Percentiles rank a stretch among this genome's conserved stretches.
Conservation (phyloP, 192 early-diverging fungal genomes). For the Backusella westeae region DNA sequence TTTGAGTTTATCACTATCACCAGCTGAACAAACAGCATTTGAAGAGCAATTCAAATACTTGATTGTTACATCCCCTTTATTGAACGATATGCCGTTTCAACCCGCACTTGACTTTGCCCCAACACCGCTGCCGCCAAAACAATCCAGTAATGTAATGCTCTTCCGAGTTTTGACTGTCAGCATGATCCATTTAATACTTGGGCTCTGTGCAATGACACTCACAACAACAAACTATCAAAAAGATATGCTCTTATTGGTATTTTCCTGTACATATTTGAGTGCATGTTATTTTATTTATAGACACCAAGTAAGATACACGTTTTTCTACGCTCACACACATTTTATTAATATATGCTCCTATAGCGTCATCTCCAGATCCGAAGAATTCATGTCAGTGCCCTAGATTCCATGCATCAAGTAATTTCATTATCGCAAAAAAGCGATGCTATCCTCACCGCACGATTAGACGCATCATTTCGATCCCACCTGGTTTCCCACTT, state of each 20-base stretch:
- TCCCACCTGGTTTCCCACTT: background rate
- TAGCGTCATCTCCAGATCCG: constrained; percentile 5
- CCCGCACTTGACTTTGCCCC: background rate
- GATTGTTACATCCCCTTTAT: constrained; percentile 51
- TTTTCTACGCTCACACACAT: background rate
- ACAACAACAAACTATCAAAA: constrained; percentile 24
- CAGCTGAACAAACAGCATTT: constrained; percentile 48
- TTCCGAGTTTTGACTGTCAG: background rate
- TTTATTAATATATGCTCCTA: background rate
- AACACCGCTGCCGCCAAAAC: background rate
- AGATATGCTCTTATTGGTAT: constrained; percentile 34
- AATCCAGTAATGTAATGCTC: background rate
- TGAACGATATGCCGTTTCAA: constrained; percentile 36
- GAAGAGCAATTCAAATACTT: constrained; percentile 62
- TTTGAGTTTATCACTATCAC: constrained; percentile 41
- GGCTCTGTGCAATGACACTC: background rate
- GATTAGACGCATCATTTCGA: background rate
- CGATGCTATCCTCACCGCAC: background rate
- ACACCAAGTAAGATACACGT: background rate
- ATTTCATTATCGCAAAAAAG: constrained; percentile 9
- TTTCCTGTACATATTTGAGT: constrained; percentile 18
- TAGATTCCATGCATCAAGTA: background rate
- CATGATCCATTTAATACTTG: background rate
- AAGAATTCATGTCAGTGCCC: background rate
- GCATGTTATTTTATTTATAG: constrained; percentile 6